Percentiles rank a stretch among this genome's conserved stretches.
phyloP scores from a whole-genome alignment of 345 rosid species.

The Lumnitzera littorea region DNA sequence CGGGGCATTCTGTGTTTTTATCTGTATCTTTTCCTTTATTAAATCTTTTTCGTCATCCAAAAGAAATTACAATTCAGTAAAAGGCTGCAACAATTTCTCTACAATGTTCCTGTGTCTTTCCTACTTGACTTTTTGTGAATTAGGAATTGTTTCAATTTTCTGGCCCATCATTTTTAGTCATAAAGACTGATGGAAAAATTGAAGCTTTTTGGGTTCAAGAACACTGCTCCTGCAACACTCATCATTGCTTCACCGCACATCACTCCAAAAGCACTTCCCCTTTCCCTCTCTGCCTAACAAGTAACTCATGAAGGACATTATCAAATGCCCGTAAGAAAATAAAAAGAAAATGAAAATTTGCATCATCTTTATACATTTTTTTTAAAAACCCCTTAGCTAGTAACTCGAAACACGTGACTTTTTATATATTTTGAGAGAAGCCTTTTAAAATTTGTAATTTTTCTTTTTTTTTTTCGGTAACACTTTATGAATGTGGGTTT shows the following conservation, averaged over 20 bases:
- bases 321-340: too few species aligned
- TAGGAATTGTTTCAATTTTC: conserved; percentile 1
- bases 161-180: background rate
- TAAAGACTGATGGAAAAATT: conserved; percentile 15
- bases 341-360: too few species aligned
- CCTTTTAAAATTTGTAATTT: background rate
- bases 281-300: background rate
- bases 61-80: background rate
- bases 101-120: conserved; percentile 2
- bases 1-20: background rate
- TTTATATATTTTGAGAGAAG: too few species aligned
- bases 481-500: conserved; percentile 19
- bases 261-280: conserved; percentile 21
- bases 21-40: conserved; percentile 1
- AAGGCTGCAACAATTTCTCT: background rate
- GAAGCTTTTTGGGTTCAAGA: conserved; percentile 16
- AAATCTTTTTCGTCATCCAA: too few species aligned
- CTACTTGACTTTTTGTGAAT: conserved; percentile 14
- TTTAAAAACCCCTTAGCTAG: too few species aligned
- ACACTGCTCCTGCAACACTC: conserved; percentile 28
- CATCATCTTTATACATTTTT: too few species aligned
- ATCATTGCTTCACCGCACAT: conserved; percentile 52
- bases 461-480: conserved; percentile 3
- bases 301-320: too few species aligned
- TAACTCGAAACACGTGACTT: too few species aligned